A percentile compares a stretch with the other conserved stretches of the same genome.
Evolutionary conservation across 2,329 filamentous ascomycete species (phyloP).

Genomic region (Phaeosphaeria sp.): DNA sequence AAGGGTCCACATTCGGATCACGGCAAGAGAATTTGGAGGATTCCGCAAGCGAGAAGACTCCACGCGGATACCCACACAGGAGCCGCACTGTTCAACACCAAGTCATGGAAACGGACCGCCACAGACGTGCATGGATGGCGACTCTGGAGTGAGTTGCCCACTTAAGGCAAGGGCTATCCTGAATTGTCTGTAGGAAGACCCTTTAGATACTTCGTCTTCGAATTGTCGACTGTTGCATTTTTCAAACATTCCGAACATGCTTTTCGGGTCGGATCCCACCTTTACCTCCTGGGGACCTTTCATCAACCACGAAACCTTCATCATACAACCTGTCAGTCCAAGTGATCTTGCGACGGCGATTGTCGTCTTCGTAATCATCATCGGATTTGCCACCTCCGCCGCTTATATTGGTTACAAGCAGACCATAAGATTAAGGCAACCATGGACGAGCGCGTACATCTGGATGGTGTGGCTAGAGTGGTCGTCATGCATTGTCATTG

Average conservation of each 20-base stretch:
- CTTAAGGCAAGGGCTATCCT: not conserved
- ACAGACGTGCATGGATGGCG: not conserved
- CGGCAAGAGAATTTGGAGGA: not conserved
- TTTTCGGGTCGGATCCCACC: constrained; percentile 9
- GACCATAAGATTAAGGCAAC: constrained; percentile 26
- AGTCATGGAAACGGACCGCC: not conserved
- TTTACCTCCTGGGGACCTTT: constrained; percentile 35
- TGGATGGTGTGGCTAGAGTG: constrained; percentile 59
- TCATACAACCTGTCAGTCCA: constrained; percentile 22
- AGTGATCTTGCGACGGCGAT: constrained; percentile 26
- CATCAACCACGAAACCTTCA: constrained; percentile 23
- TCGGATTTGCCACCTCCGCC: constrained; percentile 27
- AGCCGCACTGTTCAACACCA: not conserved
- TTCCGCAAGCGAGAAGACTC: not conserved
- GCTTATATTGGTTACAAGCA: constrained; percentile 39
- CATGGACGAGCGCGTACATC: constrained; percentile 49
- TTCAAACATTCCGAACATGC: not conserved
- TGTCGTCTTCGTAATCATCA: constrained; percentile 25
- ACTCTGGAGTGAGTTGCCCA: not conserved
- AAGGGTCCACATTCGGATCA: not conserved
- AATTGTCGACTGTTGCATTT: not conserved
- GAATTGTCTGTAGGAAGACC: not conserved
- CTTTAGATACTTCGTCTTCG: too few relatives aligned
- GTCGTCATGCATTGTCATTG: constrained; percentile 51
- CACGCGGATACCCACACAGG: not conserved